Percentiles rank a stretch among this genome's conserved stretches.
Conservation (phyloP, 345 rosid genomes). For the Brassica rapa region DNA sequence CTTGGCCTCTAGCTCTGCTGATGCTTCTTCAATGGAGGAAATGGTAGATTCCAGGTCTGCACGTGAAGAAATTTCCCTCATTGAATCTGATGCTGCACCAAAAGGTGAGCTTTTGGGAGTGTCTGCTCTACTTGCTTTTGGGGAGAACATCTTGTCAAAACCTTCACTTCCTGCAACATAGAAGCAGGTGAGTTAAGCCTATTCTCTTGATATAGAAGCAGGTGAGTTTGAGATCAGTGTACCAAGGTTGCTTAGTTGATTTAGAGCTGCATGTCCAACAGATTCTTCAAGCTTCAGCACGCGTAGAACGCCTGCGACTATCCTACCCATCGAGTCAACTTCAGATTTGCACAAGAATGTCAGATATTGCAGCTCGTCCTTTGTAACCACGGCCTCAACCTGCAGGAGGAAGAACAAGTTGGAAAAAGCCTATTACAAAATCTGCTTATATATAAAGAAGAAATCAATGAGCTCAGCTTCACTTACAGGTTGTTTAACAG, state of each 20-base stretch:
- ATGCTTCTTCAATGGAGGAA: slow-evolving; percentile 70
- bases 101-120: slow-evolving; percentile 46
- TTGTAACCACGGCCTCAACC: slow-evolving; percentile 89
- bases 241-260: slow-evolving; percentile 97
- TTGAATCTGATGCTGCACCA: slow-evolving; percentile 39
- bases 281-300: slow-evolving; percentile 83
- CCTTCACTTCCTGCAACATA: slow-evolving; percentile 76
- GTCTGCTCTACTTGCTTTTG: slow-evolving; percentile 50
- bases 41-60: slow-evolving; percentile 56
- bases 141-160: slow-evolving; percentile 71
- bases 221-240: slow-evolving; percentile 27
- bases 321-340: slow-evolving; percentile 89
- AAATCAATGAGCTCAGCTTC: slow-evolving; percentile 26
- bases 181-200: background rate
- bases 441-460: background rate
- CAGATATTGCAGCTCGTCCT: slow-evolving; percentile 88
- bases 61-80: slow-evolving; percentile 30
- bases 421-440: background rate
- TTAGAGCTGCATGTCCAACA: slow-evolving; percentile 71
- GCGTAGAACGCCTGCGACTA: slow-evolving; percentile 81
- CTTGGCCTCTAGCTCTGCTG: slow-evolving; percentile 56
- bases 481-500: slow-evolving; percentile 89
- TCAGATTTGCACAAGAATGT: slow-evolving; percentile 79
- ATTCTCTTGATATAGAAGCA: background rate
- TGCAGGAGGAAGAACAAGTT: slow-evolving; percentile 34